Evolutionary conservation across 352 stramenopile species (phyloP).

Genomic region (Globisporangium takayamanum): DNA sequence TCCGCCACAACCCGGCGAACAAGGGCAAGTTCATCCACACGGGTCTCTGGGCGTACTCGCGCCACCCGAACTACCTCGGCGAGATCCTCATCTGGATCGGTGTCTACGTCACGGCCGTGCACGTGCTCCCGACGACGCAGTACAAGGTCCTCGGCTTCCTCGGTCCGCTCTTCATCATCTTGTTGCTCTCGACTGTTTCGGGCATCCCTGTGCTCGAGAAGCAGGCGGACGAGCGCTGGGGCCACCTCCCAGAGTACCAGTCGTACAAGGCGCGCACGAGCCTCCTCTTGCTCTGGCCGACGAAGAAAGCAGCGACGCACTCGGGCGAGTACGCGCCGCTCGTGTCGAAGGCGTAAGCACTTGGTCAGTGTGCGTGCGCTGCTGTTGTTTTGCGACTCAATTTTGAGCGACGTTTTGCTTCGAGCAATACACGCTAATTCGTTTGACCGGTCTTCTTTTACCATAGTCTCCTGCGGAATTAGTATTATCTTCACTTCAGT

Average conservation of each 20-base stretch:
- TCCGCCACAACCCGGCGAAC: constrained; percentile 52
- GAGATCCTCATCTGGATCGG: constrained; percentile 88
- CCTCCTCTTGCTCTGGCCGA: constrained; percentile 31
- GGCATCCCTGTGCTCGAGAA: constrained; percentile 77
- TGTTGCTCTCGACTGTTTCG: constrained; percentile 55
- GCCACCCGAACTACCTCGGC: constrained; percentile 91
- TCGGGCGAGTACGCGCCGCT: constrained; percentile 12
- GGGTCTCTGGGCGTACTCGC: constrained; percentile 80
- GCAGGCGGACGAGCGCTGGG: constrained; percentile 56
- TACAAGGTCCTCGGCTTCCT: constrained; percentile 36
- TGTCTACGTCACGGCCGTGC: constrained; percentile 40
- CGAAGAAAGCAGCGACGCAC: constrained; percentile 11
- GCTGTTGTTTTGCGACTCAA: not conserved
- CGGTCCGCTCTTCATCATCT: constrained; percentile 54
- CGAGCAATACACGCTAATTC: too few relatives aligned
- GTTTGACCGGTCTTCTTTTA: too few relatives aligned
- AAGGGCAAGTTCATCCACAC: constrained; percentile 74
- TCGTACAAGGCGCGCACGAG: constrained; percentile 68
- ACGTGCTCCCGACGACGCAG: constrained; percentile 34
- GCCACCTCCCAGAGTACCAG: constrained; percentile 47
- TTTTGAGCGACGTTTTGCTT: not conserved
- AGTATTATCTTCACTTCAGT: too few relatives aligned
- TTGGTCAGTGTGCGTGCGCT: not conserved
- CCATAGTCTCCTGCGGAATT: too few relatives aligned
- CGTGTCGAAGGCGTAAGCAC: constrained; percentile 14